A percentile compares a stretch with the other conserved stretches of the same genome.
These are phyloP conservation scores for Alternaria gansuensis DNA, from an alignment of 2,329 filamentous ascomycete species.

Conservation along the genomic window DNA sequence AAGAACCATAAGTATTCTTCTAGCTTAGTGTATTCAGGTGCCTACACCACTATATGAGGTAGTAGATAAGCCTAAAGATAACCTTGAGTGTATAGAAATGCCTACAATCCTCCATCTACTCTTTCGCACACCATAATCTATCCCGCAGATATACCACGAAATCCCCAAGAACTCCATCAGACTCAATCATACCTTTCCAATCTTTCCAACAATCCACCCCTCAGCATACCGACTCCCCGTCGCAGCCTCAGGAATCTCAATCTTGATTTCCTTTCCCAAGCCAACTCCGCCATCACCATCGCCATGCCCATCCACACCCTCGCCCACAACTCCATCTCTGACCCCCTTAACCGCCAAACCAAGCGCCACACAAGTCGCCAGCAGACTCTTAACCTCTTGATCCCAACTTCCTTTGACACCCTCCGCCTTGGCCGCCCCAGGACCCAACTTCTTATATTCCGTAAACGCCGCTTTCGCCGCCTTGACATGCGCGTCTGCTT, in stretches of 20 bases:
- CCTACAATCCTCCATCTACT: too few relatives aligned
- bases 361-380: constrained; percentile 48
- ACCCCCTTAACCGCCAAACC: constrained; percentile 44
- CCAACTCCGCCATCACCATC: not conserved
- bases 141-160: not conserved
- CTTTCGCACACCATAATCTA: too few relatives aligned
- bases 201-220: constrained; percentile 59
- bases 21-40: too few relatives aligned
- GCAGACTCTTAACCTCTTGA: constrained; percentile 43
- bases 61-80: too few relatives aligned
- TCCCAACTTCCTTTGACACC: constrained; percentile 53
- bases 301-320: not conserved
- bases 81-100: too few relatives aligned
- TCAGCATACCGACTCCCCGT: constrained; percentile 54
- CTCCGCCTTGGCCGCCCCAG: constrained; percentile 43
- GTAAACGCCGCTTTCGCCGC: constrained; percentile 49
- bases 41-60: too few relatives aligned
- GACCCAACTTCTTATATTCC: constrained; percentile 50
- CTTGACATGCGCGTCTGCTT: constrained; percentile 43
- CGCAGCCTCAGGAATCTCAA: constrained; percentile 51
- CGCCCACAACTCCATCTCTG: constrained; percentile 19
- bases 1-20: too few relatives aligned
- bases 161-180: too few relatives aligned
- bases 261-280: constrained; percentile 35
- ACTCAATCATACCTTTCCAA: constrained; percentile 35